Evolutionary conservation across 352 stramenopile genomes (phyloP).

Genomic region (Elongisporangium senticosum): DNA sequence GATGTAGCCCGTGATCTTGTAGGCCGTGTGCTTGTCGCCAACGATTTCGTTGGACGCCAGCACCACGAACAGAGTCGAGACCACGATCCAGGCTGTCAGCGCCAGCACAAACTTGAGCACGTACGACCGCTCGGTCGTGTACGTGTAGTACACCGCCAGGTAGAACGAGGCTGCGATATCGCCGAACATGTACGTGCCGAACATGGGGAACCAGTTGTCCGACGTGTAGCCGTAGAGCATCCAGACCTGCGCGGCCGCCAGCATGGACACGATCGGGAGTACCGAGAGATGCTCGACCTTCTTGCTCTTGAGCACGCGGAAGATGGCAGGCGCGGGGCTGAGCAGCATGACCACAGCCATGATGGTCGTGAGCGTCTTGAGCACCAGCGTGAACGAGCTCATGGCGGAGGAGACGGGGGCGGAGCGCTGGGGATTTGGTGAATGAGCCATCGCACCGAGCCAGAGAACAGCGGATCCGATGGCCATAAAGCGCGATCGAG

Average conservation of each 20-base stretch:
- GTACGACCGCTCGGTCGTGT: slow-evolving; percentile 22
- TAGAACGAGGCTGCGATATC: slow-evolving; percentile 34
- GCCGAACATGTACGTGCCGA: slow-evolving; percentile 23
- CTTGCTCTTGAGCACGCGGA: slow-evolving; percentile 36
- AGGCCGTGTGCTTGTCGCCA: slow-evolving; percentile 2
- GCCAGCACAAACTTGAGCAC: slow-evolving; percentile 18
- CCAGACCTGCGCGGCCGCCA: slow-evolving; percentile 36
- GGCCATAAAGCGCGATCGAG: neutral
- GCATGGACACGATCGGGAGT: slow-evolving; percentile 28
- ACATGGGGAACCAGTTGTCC: slow-evolving; percentile 25
- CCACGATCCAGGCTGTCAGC: slow-evolving; percentile 11
- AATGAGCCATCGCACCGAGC: neutral
- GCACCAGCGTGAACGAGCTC: slow-evolving; percentile 13
- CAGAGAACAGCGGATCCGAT: neutral
- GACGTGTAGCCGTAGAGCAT: slow-evolving; percentile 40
- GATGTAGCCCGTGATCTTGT: slow-evolving; percentile 20
- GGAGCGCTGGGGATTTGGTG: neutral
- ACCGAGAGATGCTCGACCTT: slow-evolving; percentile 28
- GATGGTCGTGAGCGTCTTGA: slow-evolving; percentile 25
- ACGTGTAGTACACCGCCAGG: slow-evolving; percentile 49
- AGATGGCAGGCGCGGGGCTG: slow-evolving; percentile 29
- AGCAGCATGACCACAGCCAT: slow-evolving; percentile 34
- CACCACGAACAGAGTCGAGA: slow-evolving; percentile 9
- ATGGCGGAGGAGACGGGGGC: neutral
- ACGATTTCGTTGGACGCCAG: neutral